Evolutionary conservation across 2,329 filamentous ascomycete genomes (phyloP), one percentile per base, ranked within the genome.

Genomic region (Thielaviopsis musarum): DNA sequence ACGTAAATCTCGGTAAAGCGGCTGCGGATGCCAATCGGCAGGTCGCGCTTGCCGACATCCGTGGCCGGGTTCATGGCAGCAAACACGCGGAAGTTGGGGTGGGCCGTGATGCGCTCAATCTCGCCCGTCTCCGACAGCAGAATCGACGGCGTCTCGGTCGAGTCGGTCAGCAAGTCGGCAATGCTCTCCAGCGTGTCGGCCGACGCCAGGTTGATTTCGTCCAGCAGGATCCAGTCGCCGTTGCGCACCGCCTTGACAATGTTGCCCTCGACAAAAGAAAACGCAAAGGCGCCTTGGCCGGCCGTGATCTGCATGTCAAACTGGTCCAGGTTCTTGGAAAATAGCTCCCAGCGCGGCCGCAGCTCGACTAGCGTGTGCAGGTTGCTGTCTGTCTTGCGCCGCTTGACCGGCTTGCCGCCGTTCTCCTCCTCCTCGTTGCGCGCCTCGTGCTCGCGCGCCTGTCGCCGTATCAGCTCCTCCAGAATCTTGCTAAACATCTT

Each of bases 21-120:
- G 9, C 91, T 95, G 59, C 91, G 80, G 52, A 97, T 82, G 1
- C 91, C 91, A 59, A 88, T 83, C 0, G 91, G 90, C 17, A 99
- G 75, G 70, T 98, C 93, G 59, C 91, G 85, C 72, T 98, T 99
- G 62, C 94, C 93, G 59, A 96, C 84, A 73, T 99, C 93, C 2
- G 93, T 98, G 5, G 93, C 93, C 30, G 93, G 93, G 67, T 99
- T 99, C 93, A 99, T 99, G 28, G 94, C 93, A 57, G 88, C 94
- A 68, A 99, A 98, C 15, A 99, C 87, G 48, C 93, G 84, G 70
- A 99, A 98, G 64, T 95, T 84, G 0, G 89, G 85, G 70, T 98
- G 91, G 0, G 91, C 93, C 62, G 84, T 79, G 41, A 98, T 84
- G 64, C 91, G 82, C 70, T 97, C 89, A 52, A 95, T 88, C 65